Evolutionary conservation across 2,329 filamentous ascomycete genomes (phyloP).

Genomic region (Pestalotiopsis sp.): DNA sequence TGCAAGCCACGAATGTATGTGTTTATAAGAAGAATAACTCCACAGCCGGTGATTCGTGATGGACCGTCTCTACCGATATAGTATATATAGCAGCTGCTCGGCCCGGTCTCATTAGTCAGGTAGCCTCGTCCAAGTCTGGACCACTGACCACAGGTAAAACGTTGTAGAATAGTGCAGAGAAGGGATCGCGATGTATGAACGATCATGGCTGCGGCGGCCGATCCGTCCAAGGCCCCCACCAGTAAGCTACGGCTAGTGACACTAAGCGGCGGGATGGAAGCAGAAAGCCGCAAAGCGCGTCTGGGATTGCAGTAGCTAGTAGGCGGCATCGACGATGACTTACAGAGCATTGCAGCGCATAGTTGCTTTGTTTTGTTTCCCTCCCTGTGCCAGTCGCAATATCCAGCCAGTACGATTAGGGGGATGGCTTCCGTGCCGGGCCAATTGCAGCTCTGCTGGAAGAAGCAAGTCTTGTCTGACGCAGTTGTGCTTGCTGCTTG

Average conservation of each 20-base stretch:
- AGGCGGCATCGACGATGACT: background rate
- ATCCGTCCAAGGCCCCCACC: background rate
- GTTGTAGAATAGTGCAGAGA: background rate
- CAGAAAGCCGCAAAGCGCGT: background rate
- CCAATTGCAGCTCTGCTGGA: background rate
- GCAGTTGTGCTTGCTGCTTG: background rate
- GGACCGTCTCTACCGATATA: background rate
- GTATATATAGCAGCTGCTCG: background rate
- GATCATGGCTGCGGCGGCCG: background rate
- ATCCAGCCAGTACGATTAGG: background rate
- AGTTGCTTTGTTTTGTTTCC: background rate
- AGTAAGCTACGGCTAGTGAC: background rate
- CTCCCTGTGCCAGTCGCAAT: background rate
- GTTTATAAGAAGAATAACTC: background rate
- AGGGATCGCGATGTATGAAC: background rate
- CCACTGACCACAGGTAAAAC: too few species aligned
- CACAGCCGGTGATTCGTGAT: background rate
- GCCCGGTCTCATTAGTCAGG: background rate
- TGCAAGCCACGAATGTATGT: background rate
- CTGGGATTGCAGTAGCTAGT: background rate
- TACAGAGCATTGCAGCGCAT: background rate
- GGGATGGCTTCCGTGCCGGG: background rate
- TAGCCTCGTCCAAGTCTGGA: background rate
- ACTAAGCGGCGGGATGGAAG: background rate
- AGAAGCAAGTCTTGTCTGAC: background rate